Conservation (phyloP, 176 grass and related monocot genomes). For the Coix lacrymajobi region DNA sequence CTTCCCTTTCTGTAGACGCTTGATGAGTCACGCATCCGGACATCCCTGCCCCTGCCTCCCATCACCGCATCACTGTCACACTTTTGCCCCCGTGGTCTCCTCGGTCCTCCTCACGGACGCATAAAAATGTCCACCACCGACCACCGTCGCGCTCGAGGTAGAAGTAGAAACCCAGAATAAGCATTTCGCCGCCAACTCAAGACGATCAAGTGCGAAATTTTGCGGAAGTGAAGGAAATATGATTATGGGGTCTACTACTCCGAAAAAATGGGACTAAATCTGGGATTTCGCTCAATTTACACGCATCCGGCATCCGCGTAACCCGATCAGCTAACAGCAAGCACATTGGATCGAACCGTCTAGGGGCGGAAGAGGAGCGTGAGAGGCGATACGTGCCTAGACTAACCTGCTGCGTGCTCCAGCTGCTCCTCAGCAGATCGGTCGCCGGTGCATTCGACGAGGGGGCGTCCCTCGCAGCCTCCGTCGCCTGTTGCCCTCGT, state of each 20-base stretch:
- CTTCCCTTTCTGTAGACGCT: neutral
- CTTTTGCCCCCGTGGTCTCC: neutral
- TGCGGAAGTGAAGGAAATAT: neutral
- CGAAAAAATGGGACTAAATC: neutral
- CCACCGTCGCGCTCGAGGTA: neutral
- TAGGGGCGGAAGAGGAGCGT: neutral
- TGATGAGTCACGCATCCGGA: neutral
- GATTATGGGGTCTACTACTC: neutral
- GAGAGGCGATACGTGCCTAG: conserved; percentile 7
- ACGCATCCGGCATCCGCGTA: neutral
- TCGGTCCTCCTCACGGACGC: neutral
- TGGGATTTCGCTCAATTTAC: neutral
- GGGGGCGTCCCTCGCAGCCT: neutral
- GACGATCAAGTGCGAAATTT: neutral
- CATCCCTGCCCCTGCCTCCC: neutral
- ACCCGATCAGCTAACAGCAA: neutral
- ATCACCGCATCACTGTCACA: neutral
- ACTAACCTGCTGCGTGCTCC: neutral
- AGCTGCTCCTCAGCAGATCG: neutral
- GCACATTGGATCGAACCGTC: conserved; percentile 9
- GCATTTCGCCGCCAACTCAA: neutral
- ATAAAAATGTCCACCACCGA: neutral
- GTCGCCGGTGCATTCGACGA: conserved; percentile 15
- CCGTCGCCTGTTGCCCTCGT: neutral
- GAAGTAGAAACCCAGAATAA: neutral